phyloP scores from a whole-genome alignment of 805 yeast species.

The Candida ponderosae region DNA sequence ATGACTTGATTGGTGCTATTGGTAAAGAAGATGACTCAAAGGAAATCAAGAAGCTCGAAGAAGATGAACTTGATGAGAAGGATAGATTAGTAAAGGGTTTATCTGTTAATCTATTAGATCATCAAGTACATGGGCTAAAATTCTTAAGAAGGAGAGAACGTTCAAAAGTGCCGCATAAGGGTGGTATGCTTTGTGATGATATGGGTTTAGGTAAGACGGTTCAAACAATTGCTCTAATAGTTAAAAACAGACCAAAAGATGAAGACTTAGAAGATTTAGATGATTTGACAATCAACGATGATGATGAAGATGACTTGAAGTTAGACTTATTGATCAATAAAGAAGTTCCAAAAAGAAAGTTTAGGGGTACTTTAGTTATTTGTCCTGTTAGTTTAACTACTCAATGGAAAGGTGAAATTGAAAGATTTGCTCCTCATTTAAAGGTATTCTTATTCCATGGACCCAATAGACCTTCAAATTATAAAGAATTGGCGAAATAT shows the following conservation, averaged over 20 bases:
- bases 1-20: constrained; percentile 7
- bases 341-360: constrained; percentile 9
- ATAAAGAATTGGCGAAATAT: constrained; percentile 32
- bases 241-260: constrained; percentile 21
- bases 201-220: constrained; percentile 90
- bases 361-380: constrained; percentile 47
- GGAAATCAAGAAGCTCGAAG: constrained; percentile 8
- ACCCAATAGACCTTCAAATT: constrained; percentile 25
- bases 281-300: constrained; percentile 1
- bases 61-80: constrained; percentile 9
- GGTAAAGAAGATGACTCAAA: constrained; percentile 9
- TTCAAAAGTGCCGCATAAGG: constrained; percentile 23
- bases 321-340: constrained; percentile 1
- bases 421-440: constrained; percentile 39
- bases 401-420: constrained; percentile 68
- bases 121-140: constrained; percentile 36
- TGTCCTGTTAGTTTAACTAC: constrained; percentile 68
- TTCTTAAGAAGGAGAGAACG: constrained; percentile 34
- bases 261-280: constrained; percentile 1
- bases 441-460: constrained; percentile 50
- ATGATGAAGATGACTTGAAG: neutral
- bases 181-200: constrained; percentile 75
- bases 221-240: constrained; percentile 58
- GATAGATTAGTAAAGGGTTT: constrained; percentile 28
- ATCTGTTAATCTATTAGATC: constrained; percentile 31